Percentiles rank a stretch among this genome's conserved stretches.
phyloP scores from a whole-genome alignment of 2,329 filamentous ascomycete species.

The Amauroascus niger region DNA sequence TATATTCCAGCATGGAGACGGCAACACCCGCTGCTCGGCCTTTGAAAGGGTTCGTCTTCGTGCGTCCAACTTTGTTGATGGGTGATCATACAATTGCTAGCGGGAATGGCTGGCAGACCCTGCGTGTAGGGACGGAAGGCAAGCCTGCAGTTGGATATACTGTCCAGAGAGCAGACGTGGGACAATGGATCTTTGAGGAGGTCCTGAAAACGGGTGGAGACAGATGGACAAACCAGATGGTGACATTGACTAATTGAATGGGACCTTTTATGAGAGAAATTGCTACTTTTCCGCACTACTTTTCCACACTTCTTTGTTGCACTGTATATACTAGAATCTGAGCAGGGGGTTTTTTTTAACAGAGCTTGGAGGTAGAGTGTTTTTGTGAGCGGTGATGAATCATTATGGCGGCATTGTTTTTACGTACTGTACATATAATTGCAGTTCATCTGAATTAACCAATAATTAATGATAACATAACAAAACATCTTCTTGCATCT shows the following conservation, averaged over 20 bases:
- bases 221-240: slow-evolving; percentile 20
- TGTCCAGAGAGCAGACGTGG: slow-evolving; percentile 25
- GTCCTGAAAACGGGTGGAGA: slow-evolving; percentile 18
- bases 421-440: no score
- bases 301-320: neutral
- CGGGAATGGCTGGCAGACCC: slow-evolving; percentile 19
- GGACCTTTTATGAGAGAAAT: neutral
- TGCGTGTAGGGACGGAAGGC: slow-evolving; percentile 22
- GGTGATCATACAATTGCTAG: slow-evolving; percentile 18
- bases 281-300: no score
- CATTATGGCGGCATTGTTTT: no score
- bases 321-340: no score
- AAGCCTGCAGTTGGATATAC: slow-evolving; percentile 24
- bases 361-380: no score
- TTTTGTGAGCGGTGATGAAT: no score
- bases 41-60: slow-evolving; percentile 20
- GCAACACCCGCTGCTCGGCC: slow-evolving; percentile 14
- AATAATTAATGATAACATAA: no score
- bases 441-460: no score
- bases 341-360: no score
- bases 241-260: slow-evolving; percentile 18
- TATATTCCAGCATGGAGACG: slow-evolving; percentile 19
- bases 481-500: neutral
- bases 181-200: slow-evolving; percentile 25
- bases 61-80: slow-evolving; percentile 24